Conservation (phyloP, 2,329 filamentous ascomycete genomes). For the Monosporascus sp. region DNA sequence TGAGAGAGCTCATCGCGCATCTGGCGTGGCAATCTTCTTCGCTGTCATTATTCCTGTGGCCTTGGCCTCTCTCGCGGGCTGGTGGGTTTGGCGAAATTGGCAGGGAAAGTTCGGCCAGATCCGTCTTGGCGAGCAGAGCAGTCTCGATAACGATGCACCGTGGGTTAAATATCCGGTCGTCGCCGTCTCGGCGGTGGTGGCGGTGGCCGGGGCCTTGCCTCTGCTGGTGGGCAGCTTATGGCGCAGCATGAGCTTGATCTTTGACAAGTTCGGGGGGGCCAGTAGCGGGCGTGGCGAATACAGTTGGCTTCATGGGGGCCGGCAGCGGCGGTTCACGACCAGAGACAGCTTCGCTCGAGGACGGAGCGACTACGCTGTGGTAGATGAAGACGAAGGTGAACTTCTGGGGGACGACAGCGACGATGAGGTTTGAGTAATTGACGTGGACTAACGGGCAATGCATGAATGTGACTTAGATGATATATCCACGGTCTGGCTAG, state of each 20-base stretch:
- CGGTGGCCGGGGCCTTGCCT: constrained; percentile 58
- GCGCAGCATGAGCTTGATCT: constrained; percentile 52
- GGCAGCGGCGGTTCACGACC: constrained; percentile 73
- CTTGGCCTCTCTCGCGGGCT: constrained; percentile 67
- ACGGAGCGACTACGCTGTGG: constrained; percentile 78
- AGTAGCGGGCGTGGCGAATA: constrained; percentile 41
- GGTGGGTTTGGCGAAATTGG: constrained; percentile 82
- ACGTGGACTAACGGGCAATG: too few relatives aligned
- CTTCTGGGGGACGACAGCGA: constrained; percentile 89
- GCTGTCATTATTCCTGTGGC: constrained; percentile 72
- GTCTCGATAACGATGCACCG: constrained; percentile 64
- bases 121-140: constrained; percentile 68
- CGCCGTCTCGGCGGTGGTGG: constrained; percentile 58
- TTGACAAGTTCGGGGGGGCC: constrained; percentile 42
- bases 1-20: constrained; percentile 61
- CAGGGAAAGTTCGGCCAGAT: constrained; percentile 88
- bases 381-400: constrained; percentile 93
- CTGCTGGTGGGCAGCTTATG: constrained; percentile 68
- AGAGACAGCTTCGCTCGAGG: constrained; percentile 83
- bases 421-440: constrained; percentile 61
- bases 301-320: constrained; percentile 44
- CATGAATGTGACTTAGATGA: too few relatives aligned
- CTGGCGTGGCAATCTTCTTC: constrained; percentile 75
- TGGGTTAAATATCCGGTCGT: constrained; percentile 82
- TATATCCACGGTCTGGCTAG: too few relatives aligned